phyloP scores from a whole-genome alignment of 1,284 basidiomycete species.

The Veloporphyrellus conicus region DNA sequence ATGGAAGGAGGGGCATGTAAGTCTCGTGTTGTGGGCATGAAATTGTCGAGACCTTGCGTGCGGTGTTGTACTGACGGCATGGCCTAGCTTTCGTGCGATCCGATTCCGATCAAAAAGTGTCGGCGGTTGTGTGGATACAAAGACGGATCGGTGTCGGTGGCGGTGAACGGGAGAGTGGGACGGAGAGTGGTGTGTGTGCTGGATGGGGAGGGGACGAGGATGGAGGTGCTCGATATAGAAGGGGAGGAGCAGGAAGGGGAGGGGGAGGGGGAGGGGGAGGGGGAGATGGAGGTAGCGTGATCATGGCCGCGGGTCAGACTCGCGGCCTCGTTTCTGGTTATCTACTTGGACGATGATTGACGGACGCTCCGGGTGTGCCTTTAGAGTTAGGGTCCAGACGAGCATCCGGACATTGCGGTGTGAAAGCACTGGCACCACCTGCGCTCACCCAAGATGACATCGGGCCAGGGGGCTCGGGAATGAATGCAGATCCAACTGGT shows the following conservation, averaged over 20 bases:
- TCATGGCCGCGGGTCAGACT: constrained; percentile 20
- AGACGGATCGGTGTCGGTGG: constrained; percentile 52
- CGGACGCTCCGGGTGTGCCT: constrained; percentile 10
- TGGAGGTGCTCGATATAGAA: constrained; percentile 78
- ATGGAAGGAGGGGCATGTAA: constrained; percentile 53
- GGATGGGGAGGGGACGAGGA: constrained; percentile 51
- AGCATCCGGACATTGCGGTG: constrained; percentile 31
- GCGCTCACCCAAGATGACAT: background rate
- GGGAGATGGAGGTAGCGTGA: constrained; percentile 33
- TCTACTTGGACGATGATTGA: constrained; percentile 22
- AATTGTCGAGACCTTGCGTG: constrained; percentile 31
- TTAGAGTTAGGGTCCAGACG: constrained; percentile 19
- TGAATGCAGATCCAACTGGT: constrained; percentile 36
- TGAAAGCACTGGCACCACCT: constrained; percentile 10
- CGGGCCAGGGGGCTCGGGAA: constrained; percentile 26
- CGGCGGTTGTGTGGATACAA: constrained; percentile 51
- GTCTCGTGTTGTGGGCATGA: constrained; percentile 34
- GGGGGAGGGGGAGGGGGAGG: constrained; percentile 2
- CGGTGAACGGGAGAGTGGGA: constrained; percentile 68
- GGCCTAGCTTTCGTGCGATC: constrained; percentile 45
- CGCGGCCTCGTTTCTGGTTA: constrained; percentile 26
- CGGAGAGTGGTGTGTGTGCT: constrained; percentile 72
- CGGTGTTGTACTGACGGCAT: constrained; percentile 34
- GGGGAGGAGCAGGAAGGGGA: constrained; percentile 49
- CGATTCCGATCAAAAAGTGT: constrained; percentile 53